These are phyloP conservation scores for Xylaria sp. DNA, from an alignment of 495 filamentous ascomycete genomes.

Conservation along the genomic window DNA sequence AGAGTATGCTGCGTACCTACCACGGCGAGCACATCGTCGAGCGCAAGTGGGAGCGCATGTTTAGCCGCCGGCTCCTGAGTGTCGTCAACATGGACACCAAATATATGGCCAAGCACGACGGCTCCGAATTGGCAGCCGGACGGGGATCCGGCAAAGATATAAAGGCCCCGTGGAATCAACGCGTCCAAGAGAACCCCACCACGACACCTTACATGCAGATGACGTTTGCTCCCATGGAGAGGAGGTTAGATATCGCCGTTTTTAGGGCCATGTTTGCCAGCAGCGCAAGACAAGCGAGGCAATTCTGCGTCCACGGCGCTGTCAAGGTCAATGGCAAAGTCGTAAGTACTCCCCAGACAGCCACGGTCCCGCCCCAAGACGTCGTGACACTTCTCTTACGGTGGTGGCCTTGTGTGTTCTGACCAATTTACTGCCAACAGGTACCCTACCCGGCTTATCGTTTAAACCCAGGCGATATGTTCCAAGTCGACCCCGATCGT, in stretches of 20 bases:
- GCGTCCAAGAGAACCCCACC: background rate
- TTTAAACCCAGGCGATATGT: constrained; percentile 97
- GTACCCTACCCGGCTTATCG: constrained; percentile 93
- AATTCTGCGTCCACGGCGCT: constrained; percentile 89
- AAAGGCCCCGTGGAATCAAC: constrained; percentile 13
- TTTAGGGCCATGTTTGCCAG: constrained; percentile 93
- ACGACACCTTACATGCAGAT: constrained; percentile 87
- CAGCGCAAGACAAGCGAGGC: constrained; percentile 90
- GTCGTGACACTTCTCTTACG: background rate
- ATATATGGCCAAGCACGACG: constrained; percentile 79
- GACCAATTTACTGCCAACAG: constrained; percentile 51
- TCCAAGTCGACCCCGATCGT: constrained; percentile 87
- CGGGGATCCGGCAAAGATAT: constrained; percentile 74
- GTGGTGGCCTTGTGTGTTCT: background rate
- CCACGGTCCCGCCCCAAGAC: constrained; percentile 7
- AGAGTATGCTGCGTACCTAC: constrained; percentile 80
- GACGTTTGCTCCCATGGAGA: constrained; percentile 88
- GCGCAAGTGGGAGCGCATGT: constrained; percentile 90
- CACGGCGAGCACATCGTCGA: constrained; percentile 95
- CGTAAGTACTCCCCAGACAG: constrained; percentile 55
- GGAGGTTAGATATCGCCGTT: constrained; percentile 88
- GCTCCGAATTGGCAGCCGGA: constrained; percentile 79
- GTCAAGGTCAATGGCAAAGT: constrained; percentile 97
- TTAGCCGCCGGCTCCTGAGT: constrained; percentile 74
- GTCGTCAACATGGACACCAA: constrained; percentile 83